Evolutionary conservation across 2,329 filamentous ascomycete genomes (phyloP).

Genomic region (Paraphaeosphaeria sporulosa): DNA sequence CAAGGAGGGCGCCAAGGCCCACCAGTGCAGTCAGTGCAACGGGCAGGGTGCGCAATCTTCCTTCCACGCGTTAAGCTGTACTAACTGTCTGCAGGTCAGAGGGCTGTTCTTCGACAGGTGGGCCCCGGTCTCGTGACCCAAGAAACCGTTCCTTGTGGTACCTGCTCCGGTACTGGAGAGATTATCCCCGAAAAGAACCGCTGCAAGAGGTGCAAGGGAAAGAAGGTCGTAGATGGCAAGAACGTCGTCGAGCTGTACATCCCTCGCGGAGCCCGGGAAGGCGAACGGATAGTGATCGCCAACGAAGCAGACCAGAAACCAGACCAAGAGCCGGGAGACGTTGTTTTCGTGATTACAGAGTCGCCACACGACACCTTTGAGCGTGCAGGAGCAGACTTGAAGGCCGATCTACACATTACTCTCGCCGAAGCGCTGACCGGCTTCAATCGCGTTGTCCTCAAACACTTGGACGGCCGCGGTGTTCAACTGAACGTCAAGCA

Average conservation of each 20-base stretch:
- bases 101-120: conserved; percentile 80
- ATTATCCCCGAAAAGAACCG: conserved; percentile 95
- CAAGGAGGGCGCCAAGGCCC: conserved; percentile 87
- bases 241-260: conserved; percentile 98
- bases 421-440: conserved; percentile 85
- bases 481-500: conserved; percentile 81
- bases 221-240: conserved; percentile 82
- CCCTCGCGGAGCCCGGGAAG: conserved; percentile 78
- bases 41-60: conserved; percentile 65
- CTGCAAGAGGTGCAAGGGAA: conserved; percentile 99
- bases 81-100: conserved; percentile 62
- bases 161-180: conserved; percentile 84
- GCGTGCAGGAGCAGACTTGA: conserved; percentile 83
- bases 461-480: conserved; percentile 91
- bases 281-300: conserved; percentile 87
- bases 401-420: conserved; percentile 80
- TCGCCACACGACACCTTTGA: conserved; percentile 82
- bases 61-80: neutral
- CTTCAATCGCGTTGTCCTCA: conserved; percentile 88
- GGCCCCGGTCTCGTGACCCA: conserved; percentile 86
- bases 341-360: conserved; percentile 88
- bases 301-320: conserved; percentile 94
- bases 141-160: conserved; percentile 79
- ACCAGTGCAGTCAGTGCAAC: conserved; percentile 83
- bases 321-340: conserved; percentile 88